Evolutionary conservation across 2,329 filamentous ascomycete genomes (phyloP), one percentile per base, ranked within the genome.

Genomic region (Arthroderma sp.): DNA sequence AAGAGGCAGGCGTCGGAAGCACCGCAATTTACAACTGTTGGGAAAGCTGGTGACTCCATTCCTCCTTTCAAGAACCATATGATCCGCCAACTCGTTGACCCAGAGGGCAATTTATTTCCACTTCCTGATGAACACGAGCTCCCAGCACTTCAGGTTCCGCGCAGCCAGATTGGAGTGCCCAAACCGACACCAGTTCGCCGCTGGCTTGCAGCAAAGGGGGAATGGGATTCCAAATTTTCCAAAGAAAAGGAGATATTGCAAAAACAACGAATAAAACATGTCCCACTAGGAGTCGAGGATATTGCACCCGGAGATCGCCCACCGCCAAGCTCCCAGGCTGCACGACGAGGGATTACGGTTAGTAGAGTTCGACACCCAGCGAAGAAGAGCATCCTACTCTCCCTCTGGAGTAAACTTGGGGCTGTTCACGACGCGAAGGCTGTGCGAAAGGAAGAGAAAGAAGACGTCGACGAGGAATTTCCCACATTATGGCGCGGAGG

Each of bases 71-170:
- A 82, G 55, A 78, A 86, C 59, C 85, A 94, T 69, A 96, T 97
- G 91, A 91, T 98, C 60, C 85, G 93, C 7, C 90, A 98, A 69
- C 79, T 86, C 28, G 84, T 97, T 19, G 87, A 88, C 60, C 79
- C 86, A 1, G 83, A 91, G 66, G 93, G 93, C 4, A 77, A 79
- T 11, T 84, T 91, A 21, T 83, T 84, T 59, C 79, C 82, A 0
- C 77, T 98, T 4, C 78, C 81, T 0, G 77, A 83, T 0, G 77
- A 82, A 19, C 74, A 78, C 0, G 81, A 88, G 2, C 77, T 95
- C 0, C 77, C 81, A 0, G 79, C 87, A 63, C 62, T 95, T 71
- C 73, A 83, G 63, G 73, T 95, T 19, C 73, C 81, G 0, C 74
- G 79, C 1, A 75, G 79, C 4, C 79, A 85, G 0, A 80, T 97